phyloP scores from a whole-genome alignment of 2,329 filamentous ascomycete species.

The Stagonosporopsis vannaccii region DNA sequence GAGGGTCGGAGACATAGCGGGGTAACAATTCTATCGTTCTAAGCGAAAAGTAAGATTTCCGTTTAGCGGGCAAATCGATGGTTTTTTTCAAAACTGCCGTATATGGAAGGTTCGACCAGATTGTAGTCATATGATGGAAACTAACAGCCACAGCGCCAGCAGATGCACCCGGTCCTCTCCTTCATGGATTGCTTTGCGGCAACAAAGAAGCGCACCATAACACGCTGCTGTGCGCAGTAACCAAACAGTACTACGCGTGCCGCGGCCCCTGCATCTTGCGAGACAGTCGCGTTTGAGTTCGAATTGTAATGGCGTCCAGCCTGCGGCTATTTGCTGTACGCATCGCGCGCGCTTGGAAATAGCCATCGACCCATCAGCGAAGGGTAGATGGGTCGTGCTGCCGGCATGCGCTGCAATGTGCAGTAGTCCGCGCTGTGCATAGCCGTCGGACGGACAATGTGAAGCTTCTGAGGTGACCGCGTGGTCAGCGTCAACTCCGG shows the following conservation, averaged over 20 bases:
- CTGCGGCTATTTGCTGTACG: background rate
- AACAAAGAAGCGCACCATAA: background rate
- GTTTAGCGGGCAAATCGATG: conserved; percentile 1
- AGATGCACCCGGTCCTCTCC: background rate
- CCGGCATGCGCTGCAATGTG: background rate
- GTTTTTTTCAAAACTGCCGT: background rate
- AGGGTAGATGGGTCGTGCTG: background rate
- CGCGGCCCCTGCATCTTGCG: background rate
- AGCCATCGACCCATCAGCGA: background rate
- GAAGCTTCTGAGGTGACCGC: background rate
- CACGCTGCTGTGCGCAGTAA: background rate
- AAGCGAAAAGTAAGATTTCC: conserved; percentile 1
- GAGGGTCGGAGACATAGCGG: background rate
- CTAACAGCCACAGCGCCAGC: background rate
- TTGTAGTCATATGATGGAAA: background rate
- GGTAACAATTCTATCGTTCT: background rate
- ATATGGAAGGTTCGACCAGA: background rate
- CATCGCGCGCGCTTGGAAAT: background rate
- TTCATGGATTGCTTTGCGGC: background rate
- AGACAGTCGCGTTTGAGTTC: background rate
- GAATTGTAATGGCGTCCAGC: background rate
- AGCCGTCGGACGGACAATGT: conserved; percentile 1
- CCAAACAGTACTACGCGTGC: background rate
- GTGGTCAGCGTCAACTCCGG: conserved; percentile 12
- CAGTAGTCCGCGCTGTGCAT: background rate